Evolutionary conservation across 208 protist genomes (phyloP), one percentile per base, ranked within the genome.

Genomic region (Crithidia thermophila): DNA sequence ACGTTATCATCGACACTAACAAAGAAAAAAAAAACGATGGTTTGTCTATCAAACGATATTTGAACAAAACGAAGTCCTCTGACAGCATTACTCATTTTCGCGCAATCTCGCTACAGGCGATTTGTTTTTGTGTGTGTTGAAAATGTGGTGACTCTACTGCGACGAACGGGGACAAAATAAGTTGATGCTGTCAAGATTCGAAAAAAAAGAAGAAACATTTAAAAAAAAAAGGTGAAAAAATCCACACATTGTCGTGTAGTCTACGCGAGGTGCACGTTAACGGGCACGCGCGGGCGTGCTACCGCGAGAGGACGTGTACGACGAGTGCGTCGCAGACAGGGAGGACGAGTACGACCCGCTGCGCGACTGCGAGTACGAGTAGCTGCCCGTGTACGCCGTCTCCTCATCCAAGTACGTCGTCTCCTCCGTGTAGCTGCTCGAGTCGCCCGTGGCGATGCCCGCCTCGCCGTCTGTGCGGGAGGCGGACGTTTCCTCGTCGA

Each of bases 351-450:
- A 73, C 3, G 61, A 69, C 14, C 63, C 51, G 34, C 63, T 77
- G 40, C 75, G 65, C n/a, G 61, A 68, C 14, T 27, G 6, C 11
- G 58, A 53, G 57, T 59, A 30, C 52, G 57, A 61, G 51, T 56
- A 8, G 36, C 56, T 21, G 37, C 34, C 57, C 4, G 71, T 78
- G 60, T 73, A 73, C 23, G 30, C 51, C n/a, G 50, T n/a, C 61
- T 71, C 77, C 25, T 71, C 66, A n/a, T 82, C 66, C 16, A 78
- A 21, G 49, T 82, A 82, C 34, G 65, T 82, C 13, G 71, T 74
- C 50, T 67, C 37, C 49, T 67, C 75, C 11, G 75, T 77, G 70
- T 81, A 81, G 43, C 68, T 76, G 55, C 61, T 59, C 18, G 60
- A 69, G 27, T 64, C 58, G 13, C 58, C 43, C 1, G 58, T 53